These are phyloP conservation scores for Megacollybia platyphylla DNA, from an alignment of 1,284 basidiomycete genomes.

Conservation along the genomic window DNA sequence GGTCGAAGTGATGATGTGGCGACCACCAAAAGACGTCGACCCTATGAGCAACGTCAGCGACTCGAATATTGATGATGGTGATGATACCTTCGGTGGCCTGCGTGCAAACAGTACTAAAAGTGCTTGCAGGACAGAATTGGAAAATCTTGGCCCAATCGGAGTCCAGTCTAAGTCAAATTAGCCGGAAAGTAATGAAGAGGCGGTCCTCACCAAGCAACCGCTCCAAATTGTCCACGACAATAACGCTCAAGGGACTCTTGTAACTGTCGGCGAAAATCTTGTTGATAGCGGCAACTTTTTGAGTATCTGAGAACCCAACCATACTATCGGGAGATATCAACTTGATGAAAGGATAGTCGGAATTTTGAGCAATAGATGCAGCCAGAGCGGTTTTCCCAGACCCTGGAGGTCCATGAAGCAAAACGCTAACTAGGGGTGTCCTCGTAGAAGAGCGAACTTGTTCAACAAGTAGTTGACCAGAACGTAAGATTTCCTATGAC, in stretches of 20 bases:
- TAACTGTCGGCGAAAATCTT: constrained; percentile 96
- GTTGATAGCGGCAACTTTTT: constrained; percentile 87
- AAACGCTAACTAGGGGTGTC: constrained; percentile 85
- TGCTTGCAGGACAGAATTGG: constrained; percentile 87
- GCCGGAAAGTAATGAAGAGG: not conserved
- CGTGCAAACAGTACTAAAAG: constrained; percentile 84
- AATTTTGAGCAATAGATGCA: constrained; percentile 88
- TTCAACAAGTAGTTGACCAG: constrained; percentile 89
- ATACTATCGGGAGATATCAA: constrained; percentile 93
- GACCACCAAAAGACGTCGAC: constrained; percentile 83
- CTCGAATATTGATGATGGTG: not conserved
- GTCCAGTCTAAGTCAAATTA: constrained; percentile 67
- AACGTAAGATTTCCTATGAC: constrained; percentile 72
- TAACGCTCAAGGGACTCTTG: constrained; percentile 92
- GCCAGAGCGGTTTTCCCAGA: constrained; percentile 95
- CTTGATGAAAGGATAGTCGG: constrained; percentile 97
- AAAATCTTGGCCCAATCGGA: constrained; percentile 95
- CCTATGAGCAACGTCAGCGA: constrained; percentile 27
- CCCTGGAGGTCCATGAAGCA: constrained; percentile 84
- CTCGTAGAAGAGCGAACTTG: constrained; percentile 87
- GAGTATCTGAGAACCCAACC: constrained; percentile 87
- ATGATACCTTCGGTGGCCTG: constrained; percentile 78
- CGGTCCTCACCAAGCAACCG: constrained; percentile 63
- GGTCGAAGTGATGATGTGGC: constrained; percentile 86
- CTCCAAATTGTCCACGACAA: constrained; percentile 95